phyloP scores from a whole-genome alignment of 345 rosid species.

The Populus simonii region DNA sequence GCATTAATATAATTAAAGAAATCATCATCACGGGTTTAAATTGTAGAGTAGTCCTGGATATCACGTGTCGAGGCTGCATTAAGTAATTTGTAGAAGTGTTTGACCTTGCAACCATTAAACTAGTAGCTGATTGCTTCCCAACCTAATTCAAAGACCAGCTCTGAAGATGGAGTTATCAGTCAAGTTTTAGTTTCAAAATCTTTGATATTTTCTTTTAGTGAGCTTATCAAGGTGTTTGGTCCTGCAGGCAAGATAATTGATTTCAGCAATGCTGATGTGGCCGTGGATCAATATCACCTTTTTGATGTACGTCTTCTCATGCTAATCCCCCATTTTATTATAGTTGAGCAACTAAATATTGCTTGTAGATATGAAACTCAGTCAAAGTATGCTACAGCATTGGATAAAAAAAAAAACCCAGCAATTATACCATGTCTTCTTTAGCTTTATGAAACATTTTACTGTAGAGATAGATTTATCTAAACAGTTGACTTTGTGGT shows the following conservation, averaged over 20 bases:
- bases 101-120: background rate
- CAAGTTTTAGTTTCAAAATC: background rate
- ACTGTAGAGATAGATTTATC: background rate
- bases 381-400: background rate
- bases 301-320: conserved; percentile 44
- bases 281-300: conserved; percentile 86
- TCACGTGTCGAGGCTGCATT: background rate
- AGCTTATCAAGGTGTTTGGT: background rate
- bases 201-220: background rate
- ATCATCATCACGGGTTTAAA: background rate
- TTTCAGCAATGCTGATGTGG: conserved; percentile 78
- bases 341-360: background rate
- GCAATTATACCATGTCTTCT: background rate
- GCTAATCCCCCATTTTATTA: background rate
- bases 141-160: background rate
- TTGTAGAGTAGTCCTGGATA: background rate
- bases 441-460: background rate
- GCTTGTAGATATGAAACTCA: background rate
- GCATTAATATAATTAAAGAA: background rate
- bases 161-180: background rate
- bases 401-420: background rate
- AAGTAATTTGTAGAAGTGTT: background rate
- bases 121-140: background rate
- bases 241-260: conserved; percentile 63
- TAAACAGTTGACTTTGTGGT: background rate